These are phyloP conservation scores for Pseudocercospora cruenta DNA, from an alignment of 2,329 filamentous ascomycete genomes.

Conservation along the genomic window DNA sequence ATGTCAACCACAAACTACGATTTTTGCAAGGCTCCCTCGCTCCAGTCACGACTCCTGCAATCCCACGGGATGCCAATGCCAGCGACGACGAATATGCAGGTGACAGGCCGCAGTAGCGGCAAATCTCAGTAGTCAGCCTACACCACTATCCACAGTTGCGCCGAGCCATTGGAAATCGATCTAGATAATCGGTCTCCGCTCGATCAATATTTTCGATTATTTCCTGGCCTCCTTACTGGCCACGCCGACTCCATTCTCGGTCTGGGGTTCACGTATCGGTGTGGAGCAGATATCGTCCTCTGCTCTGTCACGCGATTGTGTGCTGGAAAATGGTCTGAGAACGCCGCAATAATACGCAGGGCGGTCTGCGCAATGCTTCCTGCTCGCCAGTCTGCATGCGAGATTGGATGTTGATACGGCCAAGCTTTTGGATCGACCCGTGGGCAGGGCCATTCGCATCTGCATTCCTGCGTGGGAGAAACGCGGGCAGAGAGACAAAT, in stretches of 20 bases:
- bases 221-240: not conserved
- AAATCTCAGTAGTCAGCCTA: not conserved
- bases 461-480: not conserved
- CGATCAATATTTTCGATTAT: not conserved
- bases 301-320: not conserved
- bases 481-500: not conserved
- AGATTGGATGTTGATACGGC: not conserved
- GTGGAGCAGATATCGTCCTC: not conserved
- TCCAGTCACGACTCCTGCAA: not conserved
- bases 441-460: not conserved
- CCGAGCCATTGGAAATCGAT: not conserved
- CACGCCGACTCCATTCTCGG: not conserved
- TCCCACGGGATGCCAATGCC: not conserved
- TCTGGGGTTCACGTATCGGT: not conserved
- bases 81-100: not conserved
- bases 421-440: not conserved
- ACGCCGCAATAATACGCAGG: not conserved
- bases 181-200: not conserved
- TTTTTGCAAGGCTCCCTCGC: slow-evolving; percentile 4
- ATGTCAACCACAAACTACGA: not conserved
- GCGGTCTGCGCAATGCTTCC: not conserved
- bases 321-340: not conserved
- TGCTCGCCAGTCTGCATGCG: not conserved
- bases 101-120: not conserved
- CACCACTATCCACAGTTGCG: not conserved